Conservation (phyloP, 495 filamentous ascomycete genomes). For the Jackrogersella multiformis region DNA sequence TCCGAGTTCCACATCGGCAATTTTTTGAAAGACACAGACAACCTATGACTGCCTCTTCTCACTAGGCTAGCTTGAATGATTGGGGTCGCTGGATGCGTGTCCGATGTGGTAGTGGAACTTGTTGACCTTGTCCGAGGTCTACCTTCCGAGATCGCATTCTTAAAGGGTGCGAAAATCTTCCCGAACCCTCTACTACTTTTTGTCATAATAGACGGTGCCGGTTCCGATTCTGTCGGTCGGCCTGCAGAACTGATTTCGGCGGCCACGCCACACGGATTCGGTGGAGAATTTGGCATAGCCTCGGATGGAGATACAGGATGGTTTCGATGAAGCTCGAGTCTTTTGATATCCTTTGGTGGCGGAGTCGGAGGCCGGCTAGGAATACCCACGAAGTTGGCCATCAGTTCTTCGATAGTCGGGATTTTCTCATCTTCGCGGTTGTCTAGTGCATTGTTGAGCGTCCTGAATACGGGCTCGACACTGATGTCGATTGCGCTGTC, state of each 20-base stretch:
- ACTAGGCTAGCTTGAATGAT: slow-evolving; percentile 45
- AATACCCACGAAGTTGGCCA: slow-evolving; percentile 48
- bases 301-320: slow-evolving; percentile 37
- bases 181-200: slow-evolving; percentile 30
- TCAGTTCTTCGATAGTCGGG: slow-evolving; percentile 48
- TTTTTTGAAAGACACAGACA: slow-evolving; percentile 49
- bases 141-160: slow-evolving; percentile 33
- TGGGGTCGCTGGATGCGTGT: slow-evolving; percentile 30
- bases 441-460: slow-evolving; percentile 4
- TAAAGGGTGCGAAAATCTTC: slow-evolving; percentile 40
- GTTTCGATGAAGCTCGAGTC: slow-evolving; percentile 37
- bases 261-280: slow-evolving; percentile 23
- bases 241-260: slow-evolving; percentile 36
- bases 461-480: slow-evolving; percentile 38
- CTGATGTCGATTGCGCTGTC: slow-evolving; percentile 56
- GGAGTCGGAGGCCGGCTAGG: slow-evolving; percentile 51
- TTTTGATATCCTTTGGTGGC: slow-evolving; percentile 50
- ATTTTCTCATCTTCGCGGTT: slow-evolving; percentile 27
- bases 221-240: slow-evolving; percentile 12
- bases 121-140: slow-evolving; percentile 39
- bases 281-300: slow-evolving; percentile 20
- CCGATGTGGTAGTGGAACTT: slow-evolving; percentile 17
- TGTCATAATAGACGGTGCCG: slow-evolving; percentile 28
- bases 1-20: slow-evolving; percentile 38
- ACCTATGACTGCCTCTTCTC: slow-evolving; percentile 45